These are phyloP conservation scores for Candida sp. DNA, from an alignment of 1,139 yeast species.

Conservation along the genomic window DNA sequence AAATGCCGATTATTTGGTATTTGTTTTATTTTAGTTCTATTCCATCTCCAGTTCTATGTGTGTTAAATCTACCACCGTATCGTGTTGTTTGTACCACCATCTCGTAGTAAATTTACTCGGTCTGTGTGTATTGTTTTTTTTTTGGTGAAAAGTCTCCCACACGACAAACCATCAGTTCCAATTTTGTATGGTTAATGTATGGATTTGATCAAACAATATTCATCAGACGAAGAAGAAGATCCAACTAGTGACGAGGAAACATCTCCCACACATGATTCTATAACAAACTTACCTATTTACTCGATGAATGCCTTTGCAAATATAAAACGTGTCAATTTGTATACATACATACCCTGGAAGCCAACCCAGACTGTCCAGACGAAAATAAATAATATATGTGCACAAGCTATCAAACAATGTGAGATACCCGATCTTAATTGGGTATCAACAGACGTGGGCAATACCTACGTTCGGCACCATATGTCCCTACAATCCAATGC, in stretches of 20 bases:
- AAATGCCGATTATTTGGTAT: too few species aligned
- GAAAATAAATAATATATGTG: conserved; percentile 4
- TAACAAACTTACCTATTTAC: conserved; percentile 7
- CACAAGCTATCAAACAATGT: neutral
- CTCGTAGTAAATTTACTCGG: too few species aligned
- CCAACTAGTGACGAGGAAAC: neutral
- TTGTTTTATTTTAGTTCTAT: too few species aligned
- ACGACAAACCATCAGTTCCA: neutral
- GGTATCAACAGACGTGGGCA: neutral
- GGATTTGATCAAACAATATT: conserved; percentile 9
- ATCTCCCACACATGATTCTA: conserved; percentile 5
- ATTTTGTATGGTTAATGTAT: conserved; percentile 2
- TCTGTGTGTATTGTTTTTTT: neutral
- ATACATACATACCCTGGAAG: conserved; percentile 8
- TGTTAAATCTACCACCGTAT: too few species aligned
- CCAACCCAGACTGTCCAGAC: conserved; percentile 3
- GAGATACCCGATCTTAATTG: conserved; percentile 4
- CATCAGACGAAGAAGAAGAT: conserved; percentile 6
- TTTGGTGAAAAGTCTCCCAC: neutral
- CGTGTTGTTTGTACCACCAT: too few species aligned
- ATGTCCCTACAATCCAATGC: neutral
- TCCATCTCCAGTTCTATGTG: too few species aligned
- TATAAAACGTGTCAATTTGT: conserved; percentile 5
- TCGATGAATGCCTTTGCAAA: conserved; percentile 6
- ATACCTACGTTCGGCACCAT: neutral